phyloP scores from a whole-genome alignment of 768 basidiomycete genomes.

The Wakefieldia striispora region DNA sequence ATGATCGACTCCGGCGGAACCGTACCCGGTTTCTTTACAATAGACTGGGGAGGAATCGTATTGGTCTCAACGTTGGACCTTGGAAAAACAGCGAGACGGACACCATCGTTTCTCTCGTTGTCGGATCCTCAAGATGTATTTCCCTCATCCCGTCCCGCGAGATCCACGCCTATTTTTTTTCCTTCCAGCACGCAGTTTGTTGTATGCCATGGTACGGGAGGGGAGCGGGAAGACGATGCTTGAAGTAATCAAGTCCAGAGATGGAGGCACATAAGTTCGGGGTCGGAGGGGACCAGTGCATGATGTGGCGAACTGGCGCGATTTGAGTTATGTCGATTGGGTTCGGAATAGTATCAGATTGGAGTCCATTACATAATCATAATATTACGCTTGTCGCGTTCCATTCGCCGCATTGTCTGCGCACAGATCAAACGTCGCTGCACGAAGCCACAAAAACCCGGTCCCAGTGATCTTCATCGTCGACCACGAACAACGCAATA shows the following conservation, averaged over 20 bases:
- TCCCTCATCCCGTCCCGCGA: no score
- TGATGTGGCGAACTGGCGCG: conserved; percentile 48
- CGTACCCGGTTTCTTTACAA: conserved; percentile 34
- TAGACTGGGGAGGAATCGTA: conserved; percentile 18
- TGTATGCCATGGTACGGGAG: conserved; percentile 20
- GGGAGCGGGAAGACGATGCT: conserved; percentile 34
- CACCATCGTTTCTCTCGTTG: no score
- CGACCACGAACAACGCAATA: conserved; percentile 20
- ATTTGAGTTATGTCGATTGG: conserved; percentile 53
- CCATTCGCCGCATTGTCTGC: conserved; percentile 12
- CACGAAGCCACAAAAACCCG: neutral
- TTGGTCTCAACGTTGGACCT: conserved; percentile 13
- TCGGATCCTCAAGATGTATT: no score
- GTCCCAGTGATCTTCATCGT: conserved; percentile 5
- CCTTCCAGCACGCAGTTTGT: conserved; percentile 31
- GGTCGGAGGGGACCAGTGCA: conserved; percentile 28
- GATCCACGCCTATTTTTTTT: conserved; percentile 33
- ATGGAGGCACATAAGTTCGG: conserved; percentile 24
- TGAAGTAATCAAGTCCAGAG: conserved; percentile 40
- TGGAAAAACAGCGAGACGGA: no score
- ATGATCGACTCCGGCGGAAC: conserved; percentile 84
- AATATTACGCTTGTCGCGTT: neutral
- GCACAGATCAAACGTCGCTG: conserved; percentile 11
- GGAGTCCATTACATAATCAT: conserved; percentile 22
- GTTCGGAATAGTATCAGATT: conserved; percentile 10